Evolutionary conservation across 192 early-diverging fungal species (phyloP), one percentile per base, ranked within the genome.

Genomic region (Funneliformis geosporum): DNA sequence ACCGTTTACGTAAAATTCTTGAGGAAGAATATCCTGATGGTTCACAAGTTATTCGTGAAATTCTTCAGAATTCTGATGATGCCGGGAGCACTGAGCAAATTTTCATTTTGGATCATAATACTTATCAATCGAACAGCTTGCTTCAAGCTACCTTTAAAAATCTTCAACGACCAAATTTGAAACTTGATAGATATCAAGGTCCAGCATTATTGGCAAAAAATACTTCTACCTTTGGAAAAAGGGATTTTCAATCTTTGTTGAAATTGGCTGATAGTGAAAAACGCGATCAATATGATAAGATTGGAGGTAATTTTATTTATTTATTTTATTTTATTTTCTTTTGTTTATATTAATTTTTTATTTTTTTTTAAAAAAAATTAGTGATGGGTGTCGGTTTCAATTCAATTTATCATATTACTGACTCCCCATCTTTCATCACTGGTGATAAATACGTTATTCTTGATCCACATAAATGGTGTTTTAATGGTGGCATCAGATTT

Each of bases 361-460:
- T 33, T 33, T 33, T 33, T 33, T 33, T 33, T 33, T 33, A 33
- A n/a, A n/a, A n/a, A n/a, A n/a, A n/a, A 2, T 33, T 33, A 33
- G 33, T 33, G n/a, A 62, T 75, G 44, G 27, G 33, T 9, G 50
- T 65, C 44, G 70, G 67, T 65, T 47, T 42, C 73, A 10, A 80
- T 33, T 12, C 39, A 38, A 79, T 85, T 44, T 85, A 85, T 33
- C 84, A 85, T 61, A 28, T 83, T 59, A 84, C 83, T 18, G 84
- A 85, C 46, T 71, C 73, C 9, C 80, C 83, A 0, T 82, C 79
- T 28, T 80, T 85, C 59, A 74, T 85, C 47, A 74, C 80, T 8
- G 83, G 80, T 0, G 79, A 80, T 21, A 64, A 84, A 23, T 40
- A 82, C 0, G 62, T 84, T 43, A 55, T 84, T 9, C 61, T 85